Base-by-base conservation (phyloP, 2,329 filamentous ascomycete species). In the Metarhizium robertsii region DNA sequence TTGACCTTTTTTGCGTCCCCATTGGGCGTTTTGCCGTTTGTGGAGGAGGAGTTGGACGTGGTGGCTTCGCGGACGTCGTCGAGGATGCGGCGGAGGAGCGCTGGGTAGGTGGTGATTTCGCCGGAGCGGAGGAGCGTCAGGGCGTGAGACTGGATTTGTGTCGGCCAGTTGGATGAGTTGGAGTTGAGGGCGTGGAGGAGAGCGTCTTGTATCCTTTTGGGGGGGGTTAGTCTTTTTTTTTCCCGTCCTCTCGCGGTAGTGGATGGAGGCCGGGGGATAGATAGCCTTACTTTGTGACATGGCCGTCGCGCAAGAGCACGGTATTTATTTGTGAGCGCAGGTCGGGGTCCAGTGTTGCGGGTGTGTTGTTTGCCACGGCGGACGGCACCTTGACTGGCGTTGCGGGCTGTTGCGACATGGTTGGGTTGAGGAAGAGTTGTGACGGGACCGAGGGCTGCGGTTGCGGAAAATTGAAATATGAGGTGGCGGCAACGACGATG, bases 241-340 rank as follows among this genome's bases (percentile, higher is more conserved):
- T 34, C 5, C 32, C 32, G 10, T 11, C 7, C 32, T 7, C 6
- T 7, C 6, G 32, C 32, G 32, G 10, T 7, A 34, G 32, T 34
- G 32, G 6, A 34, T 34, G 10, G 32, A 34, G 32, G 7, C 10
- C 32, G 32, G 32, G 7, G 6, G 7, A 10, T 3, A 25, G 20
- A 11, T 5, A 7, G 32, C 59, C 71, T 53, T 73, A 85, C 83
- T 79, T 83, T 50, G 74, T 68, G 29, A 85, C 77, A 59, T 85
- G 79, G 3, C 83, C 83, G 49, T 83, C 81, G 45, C 75, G 73
- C 38, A 86, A 71, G 29, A 86, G 70, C 13, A 80, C 63, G 10
- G 75, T 73, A 65, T 86, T 86, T 63, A 86, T 81, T 61, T 84
- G 77, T 2, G 82, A 85, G 25, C 83, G 75, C 55, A 86, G 69